Conservation (phyloP, 2,329 filamentous ascomycete genomes). For the Thelonectria olida region DNA sequence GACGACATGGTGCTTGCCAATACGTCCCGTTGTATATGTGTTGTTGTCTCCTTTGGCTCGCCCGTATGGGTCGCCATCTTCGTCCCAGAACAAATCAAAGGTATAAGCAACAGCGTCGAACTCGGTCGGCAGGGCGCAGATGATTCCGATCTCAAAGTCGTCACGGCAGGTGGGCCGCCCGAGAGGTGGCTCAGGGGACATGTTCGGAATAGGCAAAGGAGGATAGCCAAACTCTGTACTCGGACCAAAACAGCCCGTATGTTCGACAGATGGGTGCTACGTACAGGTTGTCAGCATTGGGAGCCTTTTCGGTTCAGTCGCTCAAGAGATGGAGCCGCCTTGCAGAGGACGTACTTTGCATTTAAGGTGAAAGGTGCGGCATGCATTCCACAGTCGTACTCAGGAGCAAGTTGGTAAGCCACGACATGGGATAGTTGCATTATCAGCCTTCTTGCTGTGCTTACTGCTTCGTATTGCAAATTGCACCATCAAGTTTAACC, state of each 20-base stretch:
- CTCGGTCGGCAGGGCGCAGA: background rate
- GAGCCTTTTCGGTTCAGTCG: background rate
- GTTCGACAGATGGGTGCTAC: background rate
- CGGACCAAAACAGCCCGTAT: background rate
- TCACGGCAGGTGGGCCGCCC: background rate
- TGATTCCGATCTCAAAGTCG: constrained; percentile 1
- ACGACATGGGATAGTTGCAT: background rate
- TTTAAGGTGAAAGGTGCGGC: too few relatives aligned
- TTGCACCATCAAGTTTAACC: too few relatives aligned
- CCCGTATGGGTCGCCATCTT: constrained; percentile 18
- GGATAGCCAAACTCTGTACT: background rate
- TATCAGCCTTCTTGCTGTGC: too few relatives aligned
- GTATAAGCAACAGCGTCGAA: background rate
- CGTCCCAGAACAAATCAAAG: constrained; percentile 1
- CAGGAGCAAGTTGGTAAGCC: background rate
- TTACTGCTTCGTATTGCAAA: too few relatives aligned
- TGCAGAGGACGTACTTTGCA: background rate
- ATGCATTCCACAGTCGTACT: background rate
- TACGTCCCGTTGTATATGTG: constrained; percentile 40
- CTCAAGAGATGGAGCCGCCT: background rate
- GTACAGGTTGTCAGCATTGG: background rate
- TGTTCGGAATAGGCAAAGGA: background rate
- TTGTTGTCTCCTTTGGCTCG: constrained; percentile 39
- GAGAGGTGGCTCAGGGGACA: background rate
- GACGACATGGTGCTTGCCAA: constrained; percentile 41